Percentiles rank a stretch among this genome's conserved stretches.
Conservation (phyloP, 2,329 filamentous ascomycete genomes). For the Neocucurbitaria cava region DNA sequence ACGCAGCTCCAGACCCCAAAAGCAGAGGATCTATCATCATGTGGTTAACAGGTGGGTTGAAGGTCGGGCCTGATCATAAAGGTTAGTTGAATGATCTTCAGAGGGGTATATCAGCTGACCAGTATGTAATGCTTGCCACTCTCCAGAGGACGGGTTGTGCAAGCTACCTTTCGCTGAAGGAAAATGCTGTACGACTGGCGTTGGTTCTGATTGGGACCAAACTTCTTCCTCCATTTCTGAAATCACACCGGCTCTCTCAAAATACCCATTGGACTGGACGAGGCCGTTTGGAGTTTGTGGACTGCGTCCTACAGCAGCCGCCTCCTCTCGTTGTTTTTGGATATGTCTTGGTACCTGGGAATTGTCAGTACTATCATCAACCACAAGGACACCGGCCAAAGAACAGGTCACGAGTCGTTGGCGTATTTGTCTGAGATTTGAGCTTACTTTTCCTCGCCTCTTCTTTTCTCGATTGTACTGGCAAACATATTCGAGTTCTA, state of each 20-base stretch:
- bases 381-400: neutral
- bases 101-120: conserved; percentile 23
- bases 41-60: conserved; percentile 41
- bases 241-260: conserved; percentile 35
- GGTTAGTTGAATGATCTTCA: neutral
- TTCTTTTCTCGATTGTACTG: conserved; percentile 93
- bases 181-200: conserved; percentile 45
- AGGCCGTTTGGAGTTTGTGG: conserved; percentile 38
- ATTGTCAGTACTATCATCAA: conserved; percentile 13
- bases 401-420: neutral
- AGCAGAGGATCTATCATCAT: conserved; percentile 49
- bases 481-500: conserved; percentile 86
- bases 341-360: conserved; percentile 47
- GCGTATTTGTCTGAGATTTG: conserved; percentile 38
- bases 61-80: conserved; percentile 28
- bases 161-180: conserved; percentile 30
- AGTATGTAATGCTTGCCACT: conserved; percentile 40
- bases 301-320: conserved; percentile 32
- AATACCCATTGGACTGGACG: conserved; percentile 30
- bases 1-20: conserved; percentile 38
- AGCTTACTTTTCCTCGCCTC: conserved; percentile 89
- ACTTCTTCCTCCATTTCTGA: conserved; percentile 47
- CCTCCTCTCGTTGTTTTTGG: conserved; percentile 48
- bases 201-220: conserved; percentile 46
- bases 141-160: conserved; percentile 32